Base-by-base conservation (phyloP, 208 protist species). In the Entamoeba histolytica region DNA sequence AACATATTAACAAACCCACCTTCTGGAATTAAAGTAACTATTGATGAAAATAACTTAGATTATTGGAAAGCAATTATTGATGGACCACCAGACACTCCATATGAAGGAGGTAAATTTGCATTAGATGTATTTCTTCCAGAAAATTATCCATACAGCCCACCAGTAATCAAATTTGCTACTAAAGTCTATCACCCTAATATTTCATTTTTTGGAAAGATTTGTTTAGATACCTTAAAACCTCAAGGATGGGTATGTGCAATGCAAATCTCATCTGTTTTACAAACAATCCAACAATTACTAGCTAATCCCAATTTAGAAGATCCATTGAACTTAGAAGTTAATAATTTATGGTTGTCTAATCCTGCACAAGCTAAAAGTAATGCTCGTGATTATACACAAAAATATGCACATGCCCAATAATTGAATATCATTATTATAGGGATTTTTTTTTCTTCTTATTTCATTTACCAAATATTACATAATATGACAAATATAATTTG, bases 221-320 rank as follows among this genome's bases (percentile, higher is more conserved):
- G 95, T 92, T 31, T 96, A 7, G 92, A 93, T n/a, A 94, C 96
- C 0, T 50, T 96, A 93, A 99, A 99, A 94, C 28, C 17, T n/a
- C 96, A 98, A 92, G 97, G 99, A 95, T 98, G 97, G 97, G 97
- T 95, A 55, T 98, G 98, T 91, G 98, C 98, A 69, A 95, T 99
- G 31, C 99, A 98, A 23, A 99, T 99, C 92, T 98, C 97, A 57
- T 98, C 98, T 95, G 98, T 99, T 92, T 96, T 99, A 93, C 96
- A 99, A 31, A 99, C 98, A 23, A 97, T 99, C 94, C 98, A 97
- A 95, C 98, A 98, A 55, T 95, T 99, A 93, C 96, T 99, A 44
- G 98, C 98, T 69, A 98, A 99, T 94, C 98, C 98, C n/a, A 99
- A 99, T 96, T 98, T 98, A 73, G 98, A 99, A 93, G 98, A 94